A percentile compares a stretch with the other conserved stretches of the same genome.
Evolutionary conservation across 345 rosid species (phyloP).

Genomic region (Boechera divaricarpa): DNA sequence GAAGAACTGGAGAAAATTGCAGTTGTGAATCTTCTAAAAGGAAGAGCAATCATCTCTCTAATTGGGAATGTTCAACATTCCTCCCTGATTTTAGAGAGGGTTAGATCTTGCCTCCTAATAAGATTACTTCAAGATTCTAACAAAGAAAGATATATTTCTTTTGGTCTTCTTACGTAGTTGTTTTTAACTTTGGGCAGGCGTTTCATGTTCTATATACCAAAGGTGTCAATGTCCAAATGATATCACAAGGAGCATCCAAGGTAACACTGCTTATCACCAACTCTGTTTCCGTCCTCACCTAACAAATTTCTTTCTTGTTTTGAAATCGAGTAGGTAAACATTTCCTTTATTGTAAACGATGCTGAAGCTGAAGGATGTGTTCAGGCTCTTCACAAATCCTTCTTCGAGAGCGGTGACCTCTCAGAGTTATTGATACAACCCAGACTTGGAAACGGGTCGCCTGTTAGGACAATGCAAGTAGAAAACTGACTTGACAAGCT

Average conservation of each 20-base stretch:
- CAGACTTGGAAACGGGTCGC: constrained; percentile 48
- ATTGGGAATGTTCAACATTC: constrained; percentile 95
- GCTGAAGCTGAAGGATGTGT: constrained; percentile 83
- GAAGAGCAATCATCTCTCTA: constrained; percentile 90
- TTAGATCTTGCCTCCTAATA: constrained; percentile 39
- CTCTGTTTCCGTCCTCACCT: background rate
- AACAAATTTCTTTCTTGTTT: background rate
- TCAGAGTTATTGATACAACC: constrained; percentile 48
- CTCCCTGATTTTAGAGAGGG: constrained; percentile 94
- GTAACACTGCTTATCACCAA: constrained; percentile 45
- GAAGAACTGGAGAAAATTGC: constrained; percentile 99
- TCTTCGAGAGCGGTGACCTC: constrained; percentile 65
- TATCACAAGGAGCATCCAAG: constrained; percentile 99
- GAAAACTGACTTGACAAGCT: constrained; percentile 35
- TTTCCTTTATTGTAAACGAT: constrained; percentile 86
- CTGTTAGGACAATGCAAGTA: constrained; percentile 45
- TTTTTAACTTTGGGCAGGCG: constrained; percentile 53
- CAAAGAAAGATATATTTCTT: constrained; percentile 4
- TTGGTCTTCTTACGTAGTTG: constrained; percentile 28
- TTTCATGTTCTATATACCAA: constrained; percentile 81
- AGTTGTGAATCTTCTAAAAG: constrained; percentile 81
- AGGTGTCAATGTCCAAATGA: constrained; percentile 98
- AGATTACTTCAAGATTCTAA: constrained; percentile 20
- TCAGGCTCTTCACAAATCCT: constrained; percentile 69
- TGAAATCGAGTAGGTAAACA: constrained; percentile 64